Base-by-base conservation (phyloP, 805 yeast species). In the Candida awuae region DNA sequence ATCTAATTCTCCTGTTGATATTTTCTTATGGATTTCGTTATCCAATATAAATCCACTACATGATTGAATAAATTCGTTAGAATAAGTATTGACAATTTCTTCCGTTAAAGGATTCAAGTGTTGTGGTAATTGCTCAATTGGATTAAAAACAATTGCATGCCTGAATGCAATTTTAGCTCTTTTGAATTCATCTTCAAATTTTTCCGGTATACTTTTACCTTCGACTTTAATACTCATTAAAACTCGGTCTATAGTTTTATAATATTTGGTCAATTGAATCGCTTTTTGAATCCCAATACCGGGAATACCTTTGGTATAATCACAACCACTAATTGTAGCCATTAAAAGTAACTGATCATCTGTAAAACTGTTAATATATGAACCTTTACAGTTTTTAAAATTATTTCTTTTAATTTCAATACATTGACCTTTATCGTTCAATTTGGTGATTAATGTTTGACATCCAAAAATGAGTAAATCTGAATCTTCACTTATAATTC, bases 321-420 rank as follows among this genome's bases (percentile, higher is more conserved):
- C 99, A 62, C 99, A 92, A 0, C 99, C 99, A n/a, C 95, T 75
- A 4, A 92, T 55, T 49, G 88, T 80, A 2, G 95, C 97, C 61
- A 85, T 73, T 30, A 77, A 66, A 34, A 92, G 67, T 38, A 85
- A 57, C 50, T 85, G 84, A 8, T 70, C 73, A 20, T 63, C 71
- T 16, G 69, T 56, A 48, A 80, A 68, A 6, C 64, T 52, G 0
- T 70, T 66, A 29, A 87, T 59, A 7, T 75, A 71, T 14, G 52
- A 45, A 5, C 49, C 51, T 25, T 37, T 48, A 23, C 54, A 43
- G 7, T 56, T 43, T 21, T 44, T 45, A 47, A 88, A 79, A 37
- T 76, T 65, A 2, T 68, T 71, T 23, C 82, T 63, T 34, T 68
- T 59, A 6, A 92, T 76, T 50, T 81, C 88, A 9, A 84, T 65